phyloP scores from a whole-genome alignment of 257 asterid genomes.

The Nicotiana tomentosiformis region DNA sequence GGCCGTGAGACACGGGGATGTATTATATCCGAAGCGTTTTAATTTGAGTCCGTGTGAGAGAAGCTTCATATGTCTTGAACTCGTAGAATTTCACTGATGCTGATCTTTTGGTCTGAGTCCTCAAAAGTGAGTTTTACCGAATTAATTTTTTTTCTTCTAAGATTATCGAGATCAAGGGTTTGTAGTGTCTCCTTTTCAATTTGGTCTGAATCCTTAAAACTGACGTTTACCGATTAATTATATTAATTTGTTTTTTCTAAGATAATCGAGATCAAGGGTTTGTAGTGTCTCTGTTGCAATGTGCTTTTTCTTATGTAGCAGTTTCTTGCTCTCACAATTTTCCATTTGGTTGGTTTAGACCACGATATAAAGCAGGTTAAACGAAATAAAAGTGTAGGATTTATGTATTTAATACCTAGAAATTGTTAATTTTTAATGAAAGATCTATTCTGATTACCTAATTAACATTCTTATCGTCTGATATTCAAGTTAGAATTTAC shows the following conservation, averaged over 20 bases:
- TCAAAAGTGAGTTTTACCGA: neutral
- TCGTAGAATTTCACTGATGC: neutral
- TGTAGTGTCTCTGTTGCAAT: neutral
- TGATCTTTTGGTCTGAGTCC: neutral
- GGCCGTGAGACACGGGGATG: neutral
- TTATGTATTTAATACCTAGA: too few relatives aligned
- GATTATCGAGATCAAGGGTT: neutral
- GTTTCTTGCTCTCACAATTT: neutral
- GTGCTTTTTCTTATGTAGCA: neutral
- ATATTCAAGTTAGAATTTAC: too few relatives aligned
- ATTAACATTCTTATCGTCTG: too few relatives aligned
- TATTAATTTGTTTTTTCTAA: too few relatives aligned
- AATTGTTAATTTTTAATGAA: too few relatives aligned
- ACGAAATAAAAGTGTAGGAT: too few relatives aligned
- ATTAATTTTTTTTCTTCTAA: neutral
- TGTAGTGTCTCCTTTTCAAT: neutral
- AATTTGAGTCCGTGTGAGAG: neutral
- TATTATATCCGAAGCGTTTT: neutral
- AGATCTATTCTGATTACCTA: too few relatives aligned
- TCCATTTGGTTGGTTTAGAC: too few relatives aligned
- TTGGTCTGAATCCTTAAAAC: too few relatives aligned
- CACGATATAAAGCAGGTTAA: too few relatives aligned
- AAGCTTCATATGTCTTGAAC: neutral
- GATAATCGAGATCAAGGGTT: neutral
- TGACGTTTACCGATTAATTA: too few relatives aligned